Evolutionary conservation across 2,329 filamentous ascomycete species (phyloP).

Genomic region (Aulographum hederae): DNA sequence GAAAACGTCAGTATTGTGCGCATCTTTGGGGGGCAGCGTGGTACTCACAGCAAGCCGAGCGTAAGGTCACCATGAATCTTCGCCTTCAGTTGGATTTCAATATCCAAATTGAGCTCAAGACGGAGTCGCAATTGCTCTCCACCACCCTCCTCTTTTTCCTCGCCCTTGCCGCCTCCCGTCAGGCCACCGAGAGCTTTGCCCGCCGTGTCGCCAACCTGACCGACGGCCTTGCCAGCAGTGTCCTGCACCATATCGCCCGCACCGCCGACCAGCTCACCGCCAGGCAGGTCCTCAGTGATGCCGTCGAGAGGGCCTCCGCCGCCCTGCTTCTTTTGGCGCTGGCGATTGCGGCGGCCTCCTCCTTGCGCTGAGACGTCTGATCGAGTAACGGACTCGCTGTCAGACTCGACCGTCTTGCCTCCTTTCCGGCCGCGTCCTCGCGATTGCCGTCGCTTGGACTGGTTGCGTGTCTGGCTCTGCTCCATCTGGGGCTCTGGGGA

Average conservation of each 20-base stretch:
- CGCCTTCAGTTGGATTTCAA: slow-evolving; percentile 45
- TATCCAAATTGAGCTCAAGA: slow-evolving; percentile 42
- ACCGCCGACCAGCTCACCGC: slow-evolving; percentile 32
- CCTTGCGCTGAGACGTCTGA: slow-evolving; percentile 33
- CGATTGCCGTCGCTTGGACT: slow-evolving; percentile 28
- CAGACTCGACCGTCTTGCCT: slow-evolving; percentile 20
- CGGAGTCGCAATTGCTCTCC: slow-evolving; percentile 36
- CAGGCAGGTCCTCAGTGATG: slow-evolving; percentile 34
- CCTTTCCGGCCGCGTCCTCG: slow-evolving; percentile 29
- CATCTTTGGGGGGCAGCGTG: too few species aligned
- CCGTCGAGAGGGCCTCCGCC: slow-evolving; percentile 50
- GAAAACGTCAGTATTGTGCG: too few species aligned
- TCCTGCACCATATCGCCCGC: slow-evolving; percentile 28
- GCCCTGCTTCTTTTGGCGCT: slow-evolving; percentile 22
- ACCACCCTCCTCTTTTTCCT: slow-evolving; percentile 15
- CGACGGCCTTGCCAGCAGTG: slow-evolving; percentile 24
- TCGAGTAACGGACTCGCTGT: slow-evolving; percentile 35
- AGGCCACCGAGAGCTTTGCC: slow-evolving; percentile 28
- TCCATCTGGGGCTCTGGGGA: background rate
- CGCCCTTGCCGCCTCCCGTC: slow-evolving; percentile 22
- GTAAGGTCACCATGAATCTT: slow-evolving; percentile 46
- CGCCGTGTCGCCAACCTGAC: slow-evolving; percentile 23
- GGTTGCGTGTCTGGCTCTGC: slow-evolving; percentile 7
- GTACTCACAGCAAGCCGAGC: slow-evolving; percentile 34
- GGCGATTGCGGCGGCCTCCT: slow-evolving; percentile 35